These are phyloP conservation scores for Citrus maxima DNA, from an alignment of 345 rosid species.

Conservation along the genomic window DNA sequence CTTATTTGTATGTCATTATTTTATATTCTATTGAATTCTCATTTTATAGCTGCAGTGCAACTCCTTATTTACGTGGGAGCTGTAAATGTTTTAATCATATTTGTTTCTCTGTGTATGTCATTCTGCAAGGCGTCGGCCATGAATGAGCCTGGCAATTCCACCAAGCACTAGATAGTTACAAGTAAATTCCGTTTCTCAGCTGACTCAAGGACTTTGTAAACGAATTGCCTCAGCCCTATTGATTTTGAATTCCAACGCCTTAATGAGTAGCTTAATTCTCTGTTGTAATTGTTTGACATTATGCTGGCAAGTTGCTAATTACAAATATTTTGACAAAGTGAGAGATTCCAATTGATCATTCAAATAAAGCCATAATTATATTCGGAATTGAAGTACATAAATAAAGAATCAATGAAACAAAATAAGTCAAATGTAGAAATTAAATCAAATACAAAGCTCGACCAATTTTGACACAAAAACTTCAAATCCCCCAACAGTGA, in stretches of 20 bases:
- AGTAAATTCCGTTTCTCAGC: background rate
- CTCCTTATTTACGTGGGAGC: too few species aligned
- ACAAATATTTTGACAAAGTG: background rate
- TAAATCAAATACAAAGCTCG: too few species aligned
- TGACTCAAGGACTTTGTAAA: background rate
- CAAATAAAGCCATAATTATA: background rate
- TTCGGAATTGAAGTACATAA: background rate
- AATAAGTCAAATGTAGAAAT: too few species aligned
- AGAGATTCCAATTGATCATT: background rate
- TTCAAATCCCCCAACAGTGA: too few species aligned
- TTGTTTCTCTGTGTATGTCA: conserved; percentile 47
- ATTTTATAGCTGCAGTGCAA: too few species aligned
- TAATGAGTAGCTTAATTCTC: background rate
- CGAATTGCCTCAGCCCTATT: background rate
- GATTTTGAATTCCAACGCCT: background rate
- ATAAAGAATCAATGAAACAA: too few species aligned
- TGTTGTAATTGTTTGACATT: too few species aligned
- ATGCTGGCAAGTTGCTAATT: background rate
- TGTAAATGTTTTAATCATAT: too few species aligned
- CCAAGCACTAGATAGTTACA: background rate
- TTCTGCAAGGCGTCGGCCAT: conserved; percentile 66
- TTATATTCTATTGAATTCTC: too few species aligned
- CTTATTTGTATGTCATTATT: too few species aligned
- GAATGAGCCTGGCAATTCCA: conserved; percentile 71
- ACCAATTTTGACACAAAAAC: too few species aligned